Base-by-base conservation (phyloP, 2,329 filamentous ascomycete species). In the Remersonia thermophila region DNA sequence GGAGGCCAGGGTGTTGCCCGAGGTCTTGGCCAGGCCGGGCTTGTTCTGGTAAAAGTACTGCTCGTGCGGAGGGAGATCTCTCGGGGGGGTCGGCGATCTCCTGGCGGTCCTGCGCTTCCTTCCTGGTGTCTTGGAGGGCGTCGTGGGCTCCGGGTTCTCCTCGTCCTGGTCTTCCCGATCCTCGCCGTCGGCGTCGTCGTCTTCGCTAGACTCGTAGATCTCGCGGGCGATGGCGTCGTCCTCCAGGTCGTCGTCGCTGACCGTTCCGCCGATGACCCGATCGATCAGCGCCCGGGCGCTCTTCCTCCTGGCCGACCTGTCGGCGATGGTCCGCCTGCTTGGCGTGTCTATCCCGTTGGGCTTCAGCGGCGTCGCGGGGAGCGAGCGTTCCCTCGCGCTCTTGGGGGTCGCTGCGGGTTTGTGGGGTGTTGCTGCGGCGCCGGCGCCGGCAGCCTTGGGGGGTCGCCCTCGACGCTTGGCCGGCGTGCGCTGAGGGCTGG, bases 31-130 rank as follows among this genome's bases (percentile, higher is more conserved):
- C 3, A 77, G 71, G 2, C 84, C 86, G 0, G 83, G 77, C 32
- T 84, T 79, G 54, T 93, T 95, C 52, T 96, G 84, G 52, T 80
- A 83, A 57, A 98, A 96, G 62, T 93, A 98, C 47, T 82, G 73
- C 56, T 96, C 91, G 52, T 95, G 84, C 0, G 87, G 69, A 4
- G 87, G 83, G 2, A 96, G 69, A 49, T 94, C 74, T 35, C 76
- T 71, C 13, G 89, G 84, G 3, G 85, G 85, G 4, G 82, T 86
- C 1, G 83, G 82, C 6, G 82, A 84, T 38, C 73, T 75, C 49
- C 76, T 73, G 37, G 33, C 7, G 13, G 29, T 27, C 34, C 39
- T 33, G 35, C 36, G 29, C 35, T 40, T 53, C 49, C 44, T 44
- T 42, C 47, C 47, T 49, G 45, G 40, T 13, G 39, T 28, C 32